These are phyloP conservation scores for Dictyostelium purpureum DNA, from an alignment of 78 protist species.

Conservation along the genomic window DNA sequence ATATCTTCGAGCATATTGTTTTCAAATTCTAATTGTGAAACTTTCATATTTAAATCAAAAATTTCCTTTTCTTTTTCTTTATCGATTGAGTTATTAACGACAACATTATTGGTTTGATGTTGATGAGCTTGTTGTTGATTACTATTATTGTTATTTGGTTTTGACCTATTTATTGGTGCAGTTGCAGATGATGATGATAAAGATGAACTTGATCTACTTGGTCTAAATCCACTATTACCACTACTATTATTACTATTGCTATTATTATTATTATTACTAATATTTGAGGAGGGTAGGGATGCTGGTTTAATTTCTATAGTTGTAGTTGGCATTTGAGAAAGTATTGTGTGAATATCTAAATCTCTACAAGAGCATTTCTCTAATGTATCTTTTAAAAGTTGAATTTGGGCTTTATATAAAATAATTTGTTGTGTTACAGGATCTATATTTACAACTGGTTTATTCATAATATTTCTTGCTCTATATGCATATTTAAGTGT, in stretches of 20 bases:
- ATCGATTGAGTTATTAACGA: neutral
- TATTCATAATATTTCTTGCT: conserved; percentile 92
- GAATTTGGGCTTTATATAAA: conserved; percentile 39
- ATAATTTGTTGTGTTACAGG: conserved; percentile 68
- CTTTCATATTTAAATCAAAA: conserved; percentile 50
- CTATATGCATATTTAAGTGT: conserved; percentile 91
- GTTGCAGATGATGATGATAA: neutral
- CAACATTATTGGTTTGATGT: neutral
- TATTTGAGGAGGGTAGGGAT: neutral
- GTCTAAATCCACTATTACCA: neutral
- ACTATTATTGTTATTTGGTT: neutral
- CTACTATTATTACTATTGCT: neutral
- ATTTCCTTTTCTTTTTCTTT: neutral
- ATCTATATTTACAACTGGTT: conserved; percentile 87
- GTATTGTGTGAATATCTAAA: neutral
- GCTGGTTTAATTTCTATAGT: neutral
- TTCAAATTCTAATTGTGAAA: conserved; percentile 75
- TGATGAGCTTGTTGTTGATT: neutral
- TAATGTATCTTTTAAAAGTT: conserved; percentile 41
- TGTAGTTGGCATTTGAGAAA: neutral
- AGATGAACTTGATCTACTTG: neutral
- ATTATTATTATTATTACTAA: neutral
- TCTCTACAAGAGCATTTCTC: conserved; percentile 34
- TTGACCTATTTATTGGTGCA: neutral
- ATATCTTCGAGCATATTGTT: conserved; percentile 71